Base-by-base conservation (phyloP, 805 yeast genomes). In the Cyberlindnera nakhonratchasimensis region DNA sequence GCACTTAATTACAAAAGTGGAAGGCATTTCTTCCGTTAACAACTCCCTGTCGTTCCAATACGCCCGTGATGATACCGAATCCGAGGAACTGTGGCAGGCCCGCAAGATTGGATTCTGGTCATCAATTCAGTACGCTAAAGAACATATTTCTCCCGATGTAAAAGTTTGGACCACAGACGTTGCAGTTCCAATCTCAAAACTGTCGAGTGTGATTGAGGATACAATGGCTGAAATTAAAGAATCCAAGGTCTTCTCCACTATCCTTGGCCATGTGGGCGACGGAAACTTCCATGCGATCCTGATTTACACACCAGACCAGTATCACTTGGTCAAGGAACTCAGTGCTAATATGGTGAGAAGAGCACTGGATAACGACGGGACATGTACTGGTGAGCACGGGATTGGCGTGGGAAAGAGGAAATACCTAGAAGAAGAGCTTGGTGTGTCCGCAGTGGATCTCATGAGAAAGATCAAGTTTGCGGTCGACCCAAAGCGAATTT, bases 331-430 rank as follows among this genome's bases (percentile, higher is more conserved):
- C 4, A 72, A 72, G 44, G 52, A 57, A n/a, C 55, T 82, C 18
- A 78, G 80, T 14, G 69, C 72, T 22, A 66, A 72, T 42, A 79
- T 86, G 81, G 82, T 82, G 33, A 54, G 69, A 34, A 59, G 80
- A 34, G 93, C 89, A 1, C 64, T 86, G 17, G 72, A 64, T 5
- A 72, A 78, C 25, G 95, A 85, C 39, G 93, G 95, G 2, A 86
- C 95, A 1, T 79, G 86, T 50, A 81, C 88, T 6, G 95, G 95
- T 16, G 95, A 86, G 54, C 95, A 86, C 55, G 95, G 95, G 1
- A 75, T 86, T 33, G 95, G 95, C 1, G 68, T 79, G 29, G 88
- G 89, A 21, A 86, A 86, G 58, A 64, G 89, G 45, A 70, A 71
- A 25, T 77, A 71, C 43, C 61, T 86, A 25, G 67, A 69, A 29